Conservation (phyloP, 2,329 filamentous ascomycete genomes). For the Botryotinia narcissicola region DNA sequence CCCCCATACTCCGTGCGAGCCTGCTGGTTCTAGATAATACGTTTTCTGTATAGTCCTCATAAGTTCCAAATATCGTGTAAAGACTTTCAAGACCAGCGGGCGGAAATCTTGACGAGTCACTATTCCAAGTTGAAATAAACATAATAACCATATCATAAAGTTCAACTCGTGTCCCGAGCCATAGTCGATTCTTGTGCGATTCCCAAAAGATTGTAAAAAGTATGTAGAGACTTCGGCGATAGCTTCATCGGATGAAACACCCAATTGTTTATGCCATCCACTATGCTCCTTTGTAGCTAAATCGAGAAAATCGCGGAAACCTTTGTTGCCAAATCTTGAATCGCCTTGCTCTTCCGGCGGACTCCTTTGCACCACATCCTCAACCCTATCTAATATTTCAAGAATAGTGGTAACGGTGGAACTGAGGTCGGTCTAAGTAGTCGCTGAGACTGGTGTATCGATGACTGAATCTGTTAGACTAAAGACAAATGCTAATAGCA, state of each 20-base stretch:
- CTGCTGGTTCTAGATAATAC: constrained; percentile 95
- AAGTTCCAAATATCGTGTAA: constrained; percentile 75
- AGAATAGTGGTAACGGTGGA: constrained; percentile 62
- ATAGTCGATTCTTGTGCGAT: constrained; percentile 86
- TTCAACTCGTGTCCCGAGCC: constrained; percentile 97
- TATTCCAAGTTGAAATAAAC: constrained; percentile 74
- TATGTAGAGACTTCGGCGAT: constrained; percentile 75
- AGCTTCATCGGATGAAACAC: constrained; percentile 51
- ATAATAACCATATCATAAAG: constrained; percentile 95
- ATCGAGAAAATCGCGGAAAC: constrained; percentile 80
- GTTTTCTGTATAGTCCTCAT: constrained; percentile 88
- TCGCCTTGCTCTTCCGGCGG: constrained; percentile 84
- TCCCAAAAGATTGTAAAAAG: constrained; percentile 80
- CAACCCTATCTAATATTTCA: constrained; percentile 66
- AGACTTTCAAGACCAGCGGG: constrained; percentile 72
- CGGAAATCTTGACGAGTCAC: constrained; percentile 67
- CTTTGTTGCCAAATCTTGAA: constrained; percentile 91
- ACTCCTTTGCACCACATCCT: constrained; percentile 62
- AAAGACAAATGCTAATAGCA: constrained; percentile 84
- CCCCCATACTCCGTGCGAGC: constrained; percentile 97
- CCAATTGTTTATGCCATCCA: constrained; percentile 63
- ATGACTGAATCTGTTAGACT: constrained; percentile 77
- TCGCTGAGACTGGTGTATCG: constrained; percentile 64
- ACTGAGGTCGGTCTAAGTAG: constrained; percentile 56
- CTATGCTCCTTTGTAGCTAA: constrained; percentile 52